Evolutionary conservation across 2,329 filamentous ascomycete genomes (phyloP), one percentile per base, ranked within the genome.

Genomic region (Cladosporium cucumerinum): DNA sequence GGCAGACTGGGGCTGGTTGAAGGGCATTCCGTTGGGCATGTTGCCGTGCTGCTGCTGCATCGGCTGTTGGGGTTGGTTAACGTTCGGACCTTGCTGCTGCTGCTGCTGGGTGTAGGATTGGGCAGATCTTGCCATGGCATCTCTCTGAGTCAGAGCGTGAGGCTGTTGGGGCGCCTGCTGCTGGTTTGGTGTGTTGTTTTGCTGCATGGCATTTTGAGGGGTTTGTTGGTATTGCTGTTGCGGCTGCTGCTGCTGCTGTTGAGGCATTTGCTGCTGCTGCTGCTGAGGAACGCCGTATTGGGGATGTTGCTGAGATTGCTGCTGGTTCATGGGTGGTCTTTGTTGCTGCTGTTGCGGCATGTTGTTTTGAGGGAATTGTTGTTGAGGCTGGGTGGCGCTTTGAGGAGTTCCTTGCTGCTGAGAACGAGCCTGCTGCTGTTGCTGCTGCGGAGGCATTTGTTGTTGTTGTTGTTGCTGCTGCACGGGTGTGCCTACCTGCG

Each of bases 71-170:
- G 64, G 63, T 60, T 66, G 69, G 48, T 61, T 61, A 30, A 54
- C 59, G 18, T 61, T 61, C 3, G 59, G 46, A n/a, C 51, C 48
- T 43, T 62, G 60, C 51, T 65, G 65, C 36, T 61, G 63, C 30
- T 63, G 62, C 5, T 46, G 39, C 46, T 66, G 67, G 23, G 34
- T 62, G 61, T 71, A 70, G 6, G 66, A 64, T 14, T 65, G 57
- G 1, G 67, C 76, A 30, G 80, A 80, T 49, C 77, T 76, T 63
- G 72, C 74, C 65, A 82, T 77, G 2, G 81, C 80, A 46, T 78
- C 79, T 68, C 78, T 76, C 68, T 82, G 80, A 23, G 78, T 77
- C 55, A 82, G 77, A 16, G 72, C 57, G 58, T 74, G 73, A 26
- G 73, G 73, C n/a, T 68, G 69, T 28, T 71, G 69, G 16, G 64